Evolutionary conservation across 2,329 filamentous ascomycete genomes (phyloP).

Genomic region (Didymella pomorum): DNA sequence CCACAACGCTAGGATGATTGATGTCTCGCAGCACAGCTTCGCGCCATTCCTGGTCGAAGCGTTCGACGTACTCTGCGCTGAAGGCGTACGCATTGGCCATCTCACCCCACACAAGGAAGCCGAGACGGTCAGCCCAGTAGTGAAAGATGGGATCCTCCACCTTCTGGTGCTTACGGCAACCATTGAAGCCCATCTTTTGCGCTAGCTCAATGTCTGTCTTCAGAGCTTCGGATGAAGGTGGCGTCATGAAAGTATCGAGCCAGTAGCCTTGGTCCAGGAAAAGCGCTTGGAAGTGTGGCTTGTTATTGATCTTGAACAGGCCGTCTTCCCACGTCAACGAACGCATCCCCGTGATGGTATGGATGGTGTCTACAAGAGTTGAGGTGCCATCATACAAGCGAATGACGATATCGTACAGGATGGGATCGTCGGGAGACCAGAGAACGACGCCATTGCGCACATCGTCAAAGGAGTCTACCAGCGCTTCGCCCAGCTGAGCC

Average conservation of each 20-base stretch:
- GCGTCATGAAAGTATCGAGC: constrained; percentile 68
- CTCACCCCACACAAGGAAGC: constrained; percentile 70
- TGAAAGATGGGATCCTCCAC: constrained; percentile 68
- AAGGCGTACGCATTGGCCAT: constrained; percentile 72
- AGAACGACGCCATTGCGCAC: constrained; percentile 65
- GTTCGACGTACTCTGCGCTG: constrained; percentile 63
- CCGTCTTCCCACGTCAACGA: constrained; percentile 68
- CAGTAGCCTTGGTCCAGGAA: constrained; percentile 71
- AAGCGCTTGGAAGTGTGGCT: constrained; percentile 67
- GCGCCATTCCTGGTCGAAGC: constrained; percentile 71
- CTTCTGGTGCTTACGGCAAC: constrained; percentile 71
- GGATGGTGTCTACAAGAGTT: constrained; percentile 62
- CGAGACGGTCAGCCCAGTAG: constrained; percentile 68
- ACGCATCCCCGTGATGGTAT: constrained; percentile 69
- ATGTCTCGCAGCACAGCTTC: constrained; percentile 70
- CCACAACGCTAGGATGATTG: constrained; percentile 70
- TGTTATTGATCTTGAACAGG: constrained; percentile 66
- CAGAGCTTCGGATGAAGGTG: constrained; percentile 58
- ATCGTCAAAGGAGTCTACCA: constrained; percentile 15
- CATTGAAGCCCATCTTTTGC: constrained; percentile 67
- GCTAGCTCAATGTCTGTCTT: constrained; percentile 31
- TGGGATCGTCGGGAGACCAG: constrained; percentile 67
- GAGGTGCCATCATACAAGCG: constrained; percentile 57
- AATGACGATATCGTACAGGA: constrained; percentile 64
- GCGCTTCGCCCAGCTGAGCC: constrained; percentile 51